A percentile compares a stretch with the other conserved stretches of the same genome.
Evolutionary conservation across 371 early-diverging fungal species (phyloP).

Genomic region (Sporodiniella umbellata): DNA sequence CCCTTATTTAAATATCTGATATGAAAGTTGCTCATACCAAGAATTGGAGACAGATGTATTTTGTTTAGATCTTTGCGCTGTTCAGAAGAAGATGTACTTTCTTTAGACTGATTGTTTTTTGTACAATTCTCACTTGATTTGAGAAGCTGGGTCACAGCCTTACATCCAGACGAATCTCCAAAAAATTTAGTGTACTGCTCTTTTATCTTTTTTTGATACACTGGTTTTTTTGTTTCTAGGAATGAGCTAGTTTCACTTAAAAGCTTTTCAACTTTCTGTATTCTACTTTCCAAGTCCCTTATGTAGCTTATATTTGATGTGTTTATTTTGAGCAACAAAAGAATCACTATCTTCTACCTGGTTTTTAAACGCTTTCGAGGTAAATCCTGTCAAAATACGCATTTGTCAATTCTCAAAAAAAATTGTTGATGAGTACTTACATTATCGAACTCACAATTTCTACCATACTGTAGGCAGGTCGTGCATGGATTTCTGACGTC

Average conservation of each 20-base stretch:
- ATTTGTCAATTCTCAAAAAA: not conserved
- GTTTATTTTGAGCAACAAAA: not conserved
- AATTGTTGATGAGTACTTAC: conserved; percentile 15
- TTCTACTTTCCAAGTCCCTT: conserved; percentile 33
- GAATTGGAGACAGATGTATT: no score
- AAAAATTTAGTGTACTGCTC: conserved; percentile 7
- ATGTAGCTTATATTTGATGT: conserved; percentile 36
- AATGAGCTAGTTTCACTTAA: conserved; percentile 8
- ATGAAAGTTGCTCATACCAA: no score
- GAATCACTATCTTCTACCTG: conserved; percentile 36
- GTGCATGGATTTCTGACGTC: conserved; percentile 33
- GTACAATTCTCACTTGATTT: not conserved
- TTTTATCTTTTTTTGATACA: conserved; percentile 4
- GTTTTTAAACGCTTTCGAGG: conserved; percentile 28
- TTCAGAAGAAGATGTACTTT: not conserved
- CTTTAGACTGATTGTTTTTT: not conserved
- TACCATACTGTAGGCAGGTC: conserved; percentile 39
- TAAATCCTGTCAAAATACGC: no score
- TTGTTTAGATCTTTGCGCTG: not conserved
- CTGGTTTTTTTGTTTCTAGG: no score
- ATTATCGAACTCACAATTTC: conserved; percentile 45
- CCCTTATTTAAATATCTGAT: conserved; percentile 20
- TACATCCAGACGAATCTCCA: conserved; percentile 46
- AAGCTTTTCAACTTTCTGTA: conserved; percentile 35
- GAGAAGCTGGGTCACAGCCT: conserved; percentile 30